phyloP scores from a whole-genome alignment of 176 grass and related monocot genomes.

The Lolium perenne region DNA sequence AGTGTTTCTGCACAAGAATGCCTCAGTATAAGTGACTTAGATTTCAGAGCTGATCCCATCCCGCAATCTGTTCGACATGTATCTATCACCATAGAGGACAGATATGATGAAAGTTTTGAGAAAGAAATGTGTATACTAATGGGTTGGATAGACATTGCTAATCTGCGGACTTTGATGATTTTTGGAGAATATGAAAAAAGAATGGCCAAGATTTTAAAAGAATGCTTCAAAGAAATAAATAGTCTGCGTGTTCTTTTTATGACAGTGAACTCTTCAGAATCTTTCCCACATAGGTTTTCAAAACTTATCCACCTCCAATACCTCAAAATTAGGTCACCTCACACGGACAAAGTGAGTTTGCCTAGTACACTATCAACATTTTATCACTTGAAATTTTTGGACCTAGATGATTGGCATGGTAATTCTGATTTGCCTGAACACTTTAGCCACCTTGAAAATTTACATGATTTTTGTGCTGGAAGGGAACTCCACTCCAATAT shows the following conservation, averaged over 20 bases:
- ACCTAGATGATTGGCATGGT: neutral
- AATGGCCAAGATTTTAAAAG: neutral
- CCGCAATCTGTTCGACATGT: neutral
- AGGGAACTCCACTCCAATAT: neutral
- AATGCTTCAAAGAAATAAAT: neutral
- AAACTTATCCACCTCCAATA: neutral
- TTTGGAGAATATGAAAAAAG: neutral
- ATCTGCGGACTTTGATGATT: neutral
- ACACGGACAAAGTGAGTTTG: neutral
- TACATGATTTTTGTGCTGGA: neutral
- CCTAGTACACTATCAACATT: neutral
- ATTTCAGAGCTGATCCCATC: neutral
- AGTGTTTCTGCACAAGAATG: neutral
- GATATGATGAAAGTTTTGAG: neutral
- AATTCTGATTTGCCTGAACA: neutral
- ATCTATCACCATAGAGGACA: neutral
- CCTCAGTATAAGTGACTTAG: neutral
- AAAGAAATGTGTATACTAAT: neutral
- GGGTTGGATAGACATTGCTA: neutral
- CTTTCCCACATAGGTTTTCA: neutral
- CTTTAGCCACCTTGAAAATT: neutral
- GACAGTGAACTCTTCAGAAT: neutral
- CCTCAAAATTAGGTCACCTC: conserved; percentile 8
- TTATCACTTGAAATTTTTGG: neutral
- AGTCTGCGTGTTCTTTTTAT: neutral